These are phyloP conservation scores for Cystobasidiaceae sp. DNA, from an alignment of 1,284 basidiomycete species.

Conservation along the genomic window DNA sequence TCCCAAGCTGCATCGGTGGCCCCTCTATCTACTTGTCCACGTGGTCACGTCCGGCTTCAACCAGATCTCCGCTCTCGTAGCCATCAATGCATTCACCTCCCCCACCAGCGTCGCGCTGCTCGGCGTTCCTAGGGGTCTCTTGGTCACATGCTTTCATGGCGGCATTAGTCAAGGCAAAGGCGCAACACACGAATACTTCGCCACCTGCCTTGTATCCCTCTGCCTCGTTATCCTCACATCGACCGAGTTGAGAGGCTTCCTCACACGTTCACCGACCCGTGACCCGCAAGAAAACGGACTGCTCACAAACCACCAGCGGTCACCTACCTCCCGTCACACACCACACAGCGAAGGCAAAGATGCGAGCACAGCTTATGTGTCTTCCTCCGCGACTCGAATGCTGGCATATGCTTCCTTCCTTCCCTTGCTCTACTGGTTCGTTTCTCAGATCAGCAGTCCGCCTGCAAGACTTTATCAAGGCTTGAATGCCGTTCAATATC, in stretches of 20 bases:
- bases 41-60: slow-evolving; percentile 1
- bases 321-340: background rate
- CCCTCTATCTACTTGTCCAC: background rate
- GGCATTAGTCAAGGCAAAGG: slow-evolving; percentile 5
- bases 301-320: too few relatives aligned
- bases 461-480: background rate
- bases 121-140: slow-evolving; percentile 4
- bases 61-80: background rate
- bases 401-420: background rate
- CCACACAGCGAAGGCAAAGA: background rate
- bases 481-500: background rate
- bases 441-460: background rate
- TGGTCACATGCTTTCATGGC: slow-evolving; percentile 9
- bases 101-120: slow-evolving; percentile 9
- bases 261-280: too few relatives aligned
- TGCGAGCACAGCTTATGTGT: background rate
- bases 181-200: background rate
- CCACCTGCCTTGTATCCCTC: background rate
- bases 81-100: slow-evolving; percentile 1
- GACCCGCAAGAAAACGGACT: too few relatives aligned
- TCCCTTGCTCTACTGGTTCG: background rate
- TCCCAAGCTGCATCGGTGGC: background rate
- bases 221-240: background rate
- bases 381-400: background rate
- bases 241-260: too few relatives aligned